phyloP scores from a whole-genome alignment of 1,284 basidiomycete genomes.

The Volvariella volvacea region DNA sequence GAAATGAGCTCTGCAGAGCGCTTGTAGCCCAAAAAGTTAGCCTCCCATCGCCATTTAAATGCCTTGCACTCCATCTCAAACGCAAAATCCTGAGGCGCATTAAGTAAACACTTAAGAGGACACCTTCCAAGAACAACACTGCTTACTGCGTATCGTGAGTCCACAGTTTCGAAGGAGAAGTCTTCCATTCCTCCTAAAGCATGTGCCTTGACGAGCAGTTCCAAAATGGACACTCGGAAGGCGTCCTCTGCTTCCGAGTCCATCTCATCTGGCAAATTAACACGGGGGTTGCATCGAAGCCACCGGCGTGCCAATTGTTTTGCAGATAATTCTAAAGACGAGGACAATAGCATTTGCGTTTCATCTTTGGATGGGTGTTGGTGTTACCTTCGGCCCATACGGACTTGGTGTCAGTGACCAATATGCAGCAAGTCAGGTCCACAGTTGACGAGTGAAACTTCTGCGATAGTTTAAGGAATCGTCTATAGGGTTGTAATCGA shows the following conservation, averaged over 20 bases:
- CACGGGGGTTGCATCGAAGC: slow-evolving; percentile 43
- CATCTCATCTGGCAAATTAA: slow-evolving; percentile 17
- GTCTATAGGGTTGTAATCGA: slow-evolving; percentile 5
- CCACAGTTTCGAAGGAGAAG: slow-evolving; percentile 48
- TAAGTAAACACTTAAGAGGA: no score
- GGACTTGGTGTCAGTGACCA: slow-evolving; percentile 67
- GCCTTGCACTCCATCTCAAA: slow-evolving; percentile 49
- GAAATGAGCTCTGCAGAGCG: slow-evolving; percentile 64
- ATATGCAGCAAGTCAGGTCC: slow-evolving; percentile 49
- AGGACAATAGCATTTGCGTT: slow-evolving; percentile 3
- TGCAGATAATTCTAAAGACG: slow-evolving; percentile 43
- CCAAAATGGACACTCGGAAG: slow-evolving; percentile 48
- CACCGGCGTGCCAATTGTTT: slow-evolving; percentile 62
- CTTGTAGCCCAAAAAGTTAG: slow-evolving; percentile 54
- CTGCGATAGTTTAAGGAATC: slow-evolving; percentile 25
- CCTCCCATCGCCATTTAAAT: slow-evolving; percentile 77
- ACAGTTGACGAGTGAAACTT: slow-evolving; percentile 53
- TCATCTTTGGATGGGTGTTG: background rate
- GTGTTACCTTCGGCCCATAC: slow-evolving; percentile 68
- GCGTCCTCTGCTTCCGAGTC: slow-evolving; percentile 39
- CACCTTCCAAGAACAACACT: background rate
- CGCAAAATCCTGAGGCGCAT: slow-evolving; percentile 50
- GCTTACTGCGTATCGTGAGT: slow-evolving; percentile 53
- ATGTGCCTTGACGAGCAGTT: slow-evolving; percentile 48
- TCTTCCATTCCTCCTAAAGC: slow-evolving; percentile 51